Evolutionary conservation across 2,329 filamentous ascomycete species (phyloP), one percentile per base, ranked within the genome.

Genomic region (Stagonosporopsis cucurbitacearum): DNA sequence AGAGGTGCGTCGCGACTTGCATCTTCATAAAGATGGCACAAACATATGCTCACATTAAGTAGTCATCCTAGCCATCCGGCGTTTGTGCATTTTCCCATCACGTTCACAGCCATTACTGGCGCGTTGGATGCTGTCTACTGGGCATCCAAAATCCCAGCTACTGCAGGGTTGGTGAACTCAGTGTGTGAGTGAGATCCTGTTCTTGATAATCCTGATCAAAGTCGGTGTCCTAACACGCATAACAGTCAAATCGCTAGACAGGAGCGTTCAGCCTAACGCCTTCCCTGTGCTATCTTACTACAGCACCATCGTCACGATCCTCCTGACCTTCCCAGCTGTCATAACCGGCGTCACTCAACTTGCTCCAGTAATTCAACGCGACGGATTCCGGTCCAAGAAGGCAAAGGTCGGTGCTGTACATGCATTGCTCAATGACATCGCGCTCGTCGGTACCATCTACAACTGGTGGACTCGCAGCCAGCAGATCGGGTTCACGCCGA

Each of bases 21-120:
- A 17, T 3, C 7, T 40, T 13, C 15, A 9, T 4, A 2, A 15
- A 17, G 15, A 15, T 8, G 2, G 19, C 8, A 6, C 26, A 9
- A 33, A 20, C 20, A 22, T 11, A 11, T 37, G 13, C 43, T 56
- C 11, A 56, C 19, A 13, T 15, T 15, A 15, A 60, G 57, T 53
- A 77, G 74, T 56, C 78, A 79, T 60, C 79, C 80, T 49, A 66
- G 72, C 37, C 79, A 82, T 62, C 79, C 79, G 44, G 77, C 78
- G 23, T 69, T 74, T 11, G 77, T 81, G 40, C 80, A 82, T 68
- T 80, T 79, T 65, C 79, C 80, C 19, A 73, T 82, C 49, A 74
- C 78, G 52, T 80, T 80, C 67, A 73, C 78, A 55, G 63, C 71
- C 39, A 68, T 80, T 13, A 74, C 77, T 32, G 78, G 75, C 45